These are phyloP conservation scores for Plasmodium cynomolgi DNA, from an alignment of 169 alveolate genomes.

Conservation along the genomic window DNA sequence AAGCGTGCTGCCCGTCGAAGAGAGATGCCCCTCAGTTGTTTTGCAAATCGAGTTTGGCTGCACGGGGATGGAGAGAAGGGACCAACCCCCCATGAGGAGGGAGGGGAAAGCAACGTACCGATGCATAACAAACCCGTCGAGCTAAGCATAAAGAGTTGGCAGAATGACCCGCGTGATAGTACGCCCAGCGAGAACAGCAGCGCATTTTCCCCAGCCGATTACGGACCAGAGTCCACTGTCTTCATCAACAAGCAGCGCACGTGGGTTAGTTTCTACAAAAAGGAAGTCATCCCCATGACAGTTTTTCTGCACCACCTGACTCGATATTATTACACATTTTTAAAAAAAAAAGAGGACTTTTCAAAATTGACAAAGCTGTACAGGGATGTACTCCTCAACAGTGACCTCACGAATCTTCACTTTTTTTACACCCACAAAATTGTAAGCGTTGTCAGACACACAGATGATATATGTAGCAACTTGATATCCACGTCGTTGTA, in stretches of 20 bases:
- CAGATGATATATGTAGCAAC: constrained; percentile 25
- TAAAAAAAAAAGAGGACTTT: constrained; percentile 5
- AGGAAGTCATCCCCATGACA: neutral
- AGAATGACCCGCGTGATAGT: neutral
- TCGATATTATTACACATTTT: constrained; percentile 18
- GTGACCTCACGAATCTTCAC: constrained; percentile 18
- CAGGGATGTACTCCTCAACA: constrained; percentile 16
- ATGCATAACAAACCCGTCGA: neutral
- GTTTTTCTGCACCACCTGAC: constrained; percentile 9
- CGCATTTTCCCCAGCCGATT: neutral
- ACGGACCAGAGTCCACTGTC: constrained; percentile 4
- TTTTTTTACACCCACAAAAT: constrained; percentile 48
- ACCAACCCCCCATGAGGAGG: neutral
- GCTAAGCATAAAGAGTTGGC: neutral
- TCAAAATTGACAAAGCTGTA: constrained; percentile 18
- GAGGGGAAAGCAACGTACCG: neutral
- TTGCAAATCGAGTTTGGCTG: neutral
- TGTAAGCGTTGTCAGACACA: constrained; percentile 1
- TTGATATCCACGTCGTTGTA: constrained; percentile 14
- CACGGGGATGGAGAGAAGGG: neutral
- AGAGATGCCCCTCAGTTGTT: neutral
- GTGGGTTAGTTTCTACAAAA: neutral
- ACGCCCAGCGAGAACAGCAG: neutral
- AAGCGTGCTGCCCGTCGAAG: neutral
- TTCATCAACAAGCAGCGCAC: neutral